These are phyloP conservation scores for Saururus chinensis DNA, from an alignment of 164 flowering plant genomes.

Conservation along the genomic window DNA sequence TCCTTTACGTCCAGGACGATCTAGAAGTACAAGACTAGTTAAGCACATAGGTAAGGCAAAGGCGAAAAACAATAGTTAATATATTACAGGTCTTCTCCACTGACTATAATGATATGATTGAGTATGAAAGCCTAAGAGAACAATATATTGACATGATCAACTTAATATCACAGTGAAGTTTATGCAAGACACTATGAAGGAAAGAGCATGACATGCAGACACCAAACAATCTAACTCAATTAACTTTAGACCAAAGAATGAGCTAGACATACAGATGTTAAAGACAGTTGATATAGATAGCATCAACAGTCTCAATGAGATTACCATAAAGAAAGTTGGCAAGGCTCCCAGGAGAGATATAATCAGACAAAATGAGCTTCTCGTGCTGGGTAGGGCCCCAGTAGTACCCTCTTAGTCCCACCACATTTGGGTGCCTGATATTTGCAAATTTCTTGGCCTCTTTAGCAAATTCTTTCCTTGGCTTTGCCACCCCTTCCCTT, in stretches of 20 bases:
- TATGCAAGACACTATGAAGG: too few species aligned
- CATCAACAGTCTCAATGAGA: not conserved
- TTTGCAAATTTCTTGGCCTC: slow-evolving; percentile 92
- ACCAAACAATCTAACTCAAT: too few species aligned
- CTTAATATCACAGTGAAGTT: too few species aligned
- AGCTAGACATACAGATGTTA: not conserved
- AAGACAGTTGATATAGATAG: too few species aligned
- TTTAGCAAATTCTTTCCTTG: slow-evolving; percentile 82
- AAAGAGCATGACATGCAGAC: too few species aligned
- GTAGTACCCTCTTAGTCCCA: slow-evolving; percentile 82
- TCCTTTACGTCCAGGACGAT: slow-evolving; percentile 83
- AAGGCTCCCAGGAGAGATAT: slow-evolving; percentile 89
- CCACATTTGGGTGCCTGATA: slow-evolving; percentile 96
- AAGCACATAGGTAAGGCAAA: too few species aligned
- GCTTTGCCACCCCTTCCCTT: slow-evolving; percentile 95
- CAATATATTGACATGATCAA: too few species aligned
- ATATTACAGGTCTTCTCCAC: too few species aligned
- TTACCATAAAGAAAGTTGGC: slow-evolving; percentile 94
- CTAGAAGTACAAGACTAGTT: slow-evolving; percentile 14
- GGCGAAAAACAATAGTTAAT: too few species aligned
- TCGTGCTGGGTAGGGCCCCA: slow-evolving; percentile 99
- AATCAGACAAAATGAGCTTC: slow-evolving; percentile 90
- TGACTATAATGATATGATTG: too few species aligned
- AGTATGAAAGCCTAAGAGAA: too few species aligned
- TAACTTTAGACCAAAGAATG: too few species aligned